Percentiles rank a stretch among this genome's conserved stretches.
These are phyloP conservation scores for Cucurbita maxima DNA, from an alignment of 306 rosid genomes.

Conservation along the genomic window DNA sequence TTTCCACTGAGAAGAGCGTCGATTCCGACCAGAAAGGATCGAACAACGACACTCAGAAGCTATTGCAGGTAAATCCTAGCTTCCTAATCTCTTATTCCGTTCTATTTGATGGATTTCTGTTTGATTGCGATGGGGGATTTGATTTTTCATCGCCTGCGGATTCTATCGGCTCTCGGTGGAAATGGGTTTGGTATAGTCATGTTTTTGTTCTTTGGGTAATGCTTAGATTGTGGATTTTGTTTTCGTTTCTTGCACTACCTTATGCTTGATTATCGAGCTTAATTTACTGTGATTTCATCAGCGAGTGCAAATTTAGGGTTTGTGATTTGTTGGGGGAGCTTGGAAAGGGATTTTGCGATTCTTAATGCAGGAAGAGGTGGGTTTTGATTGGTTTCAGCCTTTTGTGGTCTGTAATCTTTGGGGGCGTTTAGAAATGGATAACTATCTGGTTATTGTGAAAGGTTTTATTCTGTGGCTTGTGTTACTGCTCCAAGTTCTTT, in stretches of 20 bases:
- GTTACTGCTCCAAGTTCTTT: not conserved
- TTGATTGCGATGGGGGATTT: not conserved
- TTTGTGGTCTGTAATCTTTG: not conserved
- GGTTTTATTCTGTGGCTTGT: not conserved
- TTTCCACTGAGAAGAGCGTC: constrained; percentile 25
- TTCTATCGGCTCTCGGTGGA: not conserved
- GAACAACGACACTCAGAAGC: constrained; percentile 9
- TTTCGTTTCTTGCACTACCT: not conserved
- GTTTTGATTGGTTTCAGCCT: not conserved
- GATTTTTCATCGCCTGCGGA: not conserved
- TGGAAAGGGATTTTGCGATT: not conserved
- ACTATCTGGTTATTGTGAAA: not conserved
- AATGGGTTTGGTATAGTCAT: not conserved
- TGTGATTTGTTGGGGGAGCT: not conserved
- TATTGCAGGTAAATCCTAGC: constrained; percentile 38
- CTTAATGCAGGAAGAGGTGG: not conserved
- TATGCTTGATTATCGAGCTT: not conserved
- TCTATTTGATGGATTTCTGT: not conserved
- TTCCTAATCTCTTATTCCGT: not conserved
- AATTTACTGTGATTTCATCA: too few relatives aligned
- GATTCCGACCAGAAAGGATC: constrained; percentile 15
- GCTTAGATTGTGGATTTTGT: not conserved
- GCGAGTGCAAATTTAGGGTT: not conserved
- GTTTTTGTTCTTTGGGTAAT: not conserved
- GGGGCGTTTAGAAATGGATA: not conserved